Evolutionary conservation across 2,329 filamentous ascomycete species (phyloP), one percentile per base, ranked within the genome.

Genomic region (Metarhizium humberi): DNA sequence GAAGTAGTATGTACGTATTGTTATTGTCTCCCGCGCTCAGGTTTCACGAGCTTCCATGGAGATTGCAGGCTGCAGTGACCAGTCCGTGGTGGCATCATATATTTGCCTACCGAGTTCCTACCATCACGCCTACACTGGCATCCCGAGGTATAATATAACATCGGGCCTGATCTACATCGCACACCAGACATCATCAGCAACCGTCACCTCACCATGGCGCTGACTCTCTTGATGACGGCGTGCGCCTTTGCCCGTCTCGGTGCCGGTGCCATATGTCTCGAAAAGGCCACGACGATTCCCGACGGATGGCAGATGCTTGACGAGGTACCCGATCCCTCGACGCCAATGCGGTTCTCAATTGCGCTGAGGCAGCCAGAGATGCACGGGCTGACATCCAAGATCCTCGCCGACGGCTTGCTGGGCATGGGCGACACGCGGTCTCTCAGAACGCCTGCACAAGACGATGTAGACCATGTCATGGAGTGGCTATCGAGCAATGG

Each of bases 401-500:
- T 71, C 10, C 55, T 60, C 43, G 53, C 52, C n/a, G 48, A 36
- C 40, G 36, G 49, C 16, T 68, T 73, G 55, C 63, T 78, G 8
- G 69, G 68, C 1, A 59, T 62, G 7, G 63, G 67, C 4, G 68
- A 78, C 36, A 65, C 74, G 3, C 60, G 63, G 0, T 56, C 61
- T 5, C 70, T 75, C 51, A 69, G 73, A 45, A 59, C 63, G 8
- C 71, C 75, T 0, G 63, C 66, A 8, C 54, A 63, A 2, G 57
- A 64, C 2, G 67, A 72, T 6, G 65, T 73, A 8, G 55, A 68
- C 10, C 58, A 62, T 0, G 74, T 80, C 4, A 56, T 70, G 6
- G 55, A 58, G 7, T 80, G 77, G 78, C 66, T 80, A 2, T 62
- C 61, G 32, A 62, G 67, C 2, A 68, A 69, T 45, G 71, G 69